A percentile compares a stretch with the other conserved stretches of the same genome.
Evolutionary conservation across 2,329 filamentous ascomycete species (phyloP).

Genomic region (Fusarium sulawesiense): DNA sequence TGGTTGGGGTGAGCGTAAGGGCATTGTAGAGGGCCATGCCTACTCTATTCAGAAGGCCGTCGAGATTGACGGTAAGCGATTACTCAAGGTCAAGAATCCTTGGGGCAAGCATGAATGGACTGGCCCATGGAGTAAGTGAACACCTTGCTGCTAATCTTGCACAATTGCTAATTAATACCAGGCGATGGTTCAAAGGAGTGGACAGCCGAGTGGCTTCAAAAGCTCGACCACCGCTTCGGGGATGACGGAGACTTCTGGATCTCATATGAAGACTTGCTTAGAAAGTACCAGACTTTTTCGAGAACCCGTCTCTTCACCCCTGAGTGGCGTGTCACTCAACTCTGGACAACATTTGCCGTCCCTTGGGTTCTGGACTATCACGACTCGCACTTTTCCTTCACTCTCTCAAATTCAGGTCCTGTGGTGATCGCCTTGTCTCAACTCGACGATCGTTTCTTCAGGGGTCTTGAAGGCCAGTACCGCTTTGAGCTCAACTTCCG

Average conservation of each 20-base stretch:
- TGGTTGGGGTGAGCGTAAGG: slow-evolving; percentile 59
- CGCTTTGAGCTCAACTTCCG: slow-evolving; percentile 65
- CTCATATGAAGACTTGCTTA: slow-evolving; percentile 68
- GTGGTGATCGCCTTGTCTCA: slow-evolving; percentile 68
- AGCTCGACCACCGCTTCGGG: slow-evolving; percentile 78
- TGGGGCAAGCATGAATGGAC: slow-evolving; percentile 87
- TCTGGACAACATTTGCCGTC: slow-evolving; percentile 64
- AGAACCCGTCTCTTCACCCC: slow-evolving; percentile 67
- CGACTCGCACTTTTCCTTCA: slow-evolving; percentile 64
- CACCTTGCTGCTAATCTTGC: accelerated
- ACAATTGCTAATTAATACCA: slow-evolving; percentile 38
- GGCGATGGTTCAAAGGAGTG: slow-evolving; percentile 84
- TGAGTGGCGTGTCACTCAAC: slow-evolving; percentile 63
- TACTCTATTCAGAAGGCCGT: slow-evolving; percentile 72
- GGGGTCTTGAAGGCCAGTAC: slow-evolving; percentile 68
- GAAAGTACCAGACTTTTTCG: slow-evolving; percentile 68
- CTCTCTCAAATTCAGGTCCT: slow-evolving; percentile 59
- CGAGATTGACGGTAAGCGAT: slow-evolving; percentile 66
- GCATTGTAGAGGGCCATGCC: slow-evolving; percentile 69
- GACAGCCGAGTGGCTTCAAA: slow-evolving; percentile 81
- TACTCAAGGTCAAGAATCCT: slow-evolving; percentile 77
- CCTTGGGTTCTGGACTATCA: slow-evolving; percentile 68
- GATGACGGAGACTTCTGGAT: slow-evolving; percentile 78
- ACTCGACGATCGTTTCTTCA: slow-evolving; percentile 68
- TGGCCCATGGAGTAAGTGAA: slow-evolving; percentile 74